A percentile compares a stretch with the other conserved stretches of the same genome.
phyloP scores from a whole-genome alignment of 2,329 filamentous ascomycete species.

The Xylariaceae sp. region DNA sequence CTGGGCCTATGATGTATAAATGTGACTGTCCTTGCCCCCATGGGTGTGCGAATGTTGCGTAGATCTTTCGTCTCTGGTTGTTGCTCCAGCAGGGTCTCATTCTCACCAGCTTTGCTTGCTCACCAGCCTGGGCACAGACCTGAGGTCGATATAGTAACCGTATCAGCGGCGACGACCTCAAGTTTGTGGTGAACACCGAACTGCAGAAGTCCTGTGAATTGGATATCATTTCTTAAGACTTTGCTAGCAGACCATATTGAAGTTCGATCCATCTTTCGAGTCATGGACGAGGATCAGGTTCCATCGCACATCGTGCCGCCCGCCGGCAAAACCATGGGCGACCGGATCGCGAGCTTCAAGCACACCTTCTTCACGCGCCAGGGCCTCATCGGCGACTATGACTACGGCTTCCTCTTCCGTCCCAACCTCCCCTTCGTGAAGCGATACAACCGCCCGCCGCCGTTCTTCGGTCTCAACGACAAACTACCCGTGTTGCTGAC shows the following conservation, averaged over 20 bases:
- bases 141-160: too few species aligned
- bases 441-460: constrained; percentile 52
- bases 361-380: constrained; percentile 53
- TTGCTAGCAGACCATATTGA: not conserved
- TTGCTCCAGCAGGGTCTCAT: too few species aligned
- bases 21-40: too few species aligned
- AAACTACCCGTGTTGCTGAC: constrained; percentile 70
- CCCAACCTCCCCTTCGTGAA: constrained; percentile 80
- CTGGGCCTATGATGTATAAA: too few species aligned
- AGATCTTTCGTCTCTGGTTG: too few species aligned
- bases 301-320: constrained; percentile 45
- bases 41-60: too few species aligned
- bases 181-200: too few species aligned
- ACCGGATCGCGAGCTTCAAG: constrained; percentile 31
- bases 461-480: constrained; percentile 82
- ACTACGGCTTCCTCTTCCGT: constrained; percentile 83
- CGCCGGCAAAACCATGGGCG: constrained; percentile 31
- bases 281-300: constrained; percentile 53
- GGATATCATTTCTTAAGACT: too few species aligned
- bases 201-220: too few species aligned
- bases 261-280: not conserved
- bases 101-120: too few species aligned
- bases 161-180: too few species aligned
- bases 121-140: too few species aligned
- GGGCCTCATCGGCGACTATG: constrained; percentile 77